Base-by-base conservation (phyloP, 345 rosid genomes). In the Hypericum androsaemum region DNA sequence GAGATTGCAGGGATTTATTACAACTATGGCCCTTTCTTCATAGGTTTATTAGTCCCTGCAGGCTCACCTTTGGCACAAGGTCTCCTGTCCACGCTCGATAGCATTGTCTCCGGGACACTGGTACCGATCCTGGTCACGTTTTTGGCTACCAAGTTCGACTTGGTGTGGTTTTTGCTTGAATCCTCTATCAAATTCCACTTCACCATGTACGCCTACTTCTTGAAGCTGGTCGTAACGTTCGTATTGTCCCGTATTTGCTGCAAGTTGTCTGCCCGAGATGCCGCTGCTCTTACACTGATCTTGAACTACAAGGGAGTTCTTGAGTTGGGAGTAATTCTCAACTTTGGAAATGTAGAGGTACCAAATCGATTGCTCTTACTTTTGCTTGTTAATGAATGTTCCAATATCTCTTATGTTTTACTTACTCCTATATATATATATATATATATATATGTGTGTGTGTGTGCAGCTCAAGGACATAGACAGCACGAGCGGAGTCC, bases 401-500 rank as follows among this genome's bases (percentile, higher is more conserved):
- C 32, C 32, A 22, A 22, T 22, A 1, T 22, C n/a, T n/a, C n/a
- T 22, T 22, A 22, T 22, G 32, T 22, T 22, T 1, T 22, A 22
- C 4, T 1, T 22, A 22, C 4, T 22, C 32, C 32, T 22, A 1
- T 22, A 22, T 22, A 22, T 22, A 22, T 22, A n/a, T n/a, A n/a
- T n/a, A n/a, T n/a, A n/a, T 36, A 9, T 12, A 7, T 36, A 0
- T 37, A 0, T 35, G 3, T 54, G 7, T 37, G 15, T 6, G 3
- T n/a, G 10, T 48, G 5, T 15, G 39, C 60, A 62, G 66, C 3
- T 0, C 15, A 8, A 13, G 10, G 47, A 57, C 17, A 0, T 53
- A 5, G 63, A 53, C 7, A 40, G 48, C 5, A 46, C 63, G 5
- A 51, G 44, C 7, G 50, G 42, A 6, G 38, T 63, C 10, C 15